A percentile compares a stretch with the other conserved stretches of the same genome.
phyloP scores from a whole-genome alignment of 2,329 filamentous ascomycete genomes.

The Colletotrichum tabaci region DNA sequence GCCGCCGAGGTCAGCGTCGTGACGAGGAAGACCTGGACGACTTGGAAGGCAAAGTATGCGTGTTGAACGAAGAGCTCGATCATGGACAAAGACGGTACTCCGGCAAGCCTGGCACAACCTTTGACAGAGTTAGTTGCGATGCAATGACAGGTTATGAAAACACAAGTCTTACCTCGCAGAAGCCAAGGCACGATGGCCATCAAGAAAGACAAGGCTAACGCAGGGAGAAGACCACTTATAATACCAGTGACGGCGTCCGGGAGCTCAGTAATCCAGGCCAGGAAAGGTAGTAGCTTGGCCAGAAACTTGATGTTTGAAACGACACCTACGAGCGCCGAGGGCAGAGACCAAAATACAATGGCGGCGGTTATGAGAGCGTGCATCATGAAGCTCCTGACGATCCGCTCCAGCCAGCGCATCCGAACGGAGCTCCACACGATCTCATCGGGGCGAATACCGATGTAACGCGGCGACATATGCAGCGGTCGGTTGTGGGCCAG shows the following conservation, averaged over 20 bases:
- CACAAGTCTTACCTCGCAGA: constrained; percentile 72
- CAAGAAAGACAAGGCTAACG: constrained; percentile 82
- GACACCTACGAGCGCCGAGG: constrained; percentile 83
- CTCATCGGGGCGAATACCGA: constrained; percentile 84
- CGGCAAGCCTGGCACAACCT: constrained; percentile 79
- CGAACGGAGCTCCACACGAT: constrained; percentile 88
- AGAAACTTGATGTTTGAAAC: constrained; percentile 88
- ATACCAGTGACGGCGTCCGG: constrained; percentile 80
- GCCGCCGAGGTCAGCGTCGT: constrained; percentile 84
- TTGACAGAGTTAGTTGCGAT: constrained; percentile 30
- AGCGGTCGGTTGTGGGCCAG: constrained; percentile 85
- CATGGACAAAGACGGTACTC: constrained; percentile 78
- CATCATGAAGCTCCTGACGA: constrained; percentile 77
- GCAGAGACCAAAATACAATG: constrained; percentile 88
- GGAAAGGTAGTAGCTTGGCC: constrained; percentile 74
- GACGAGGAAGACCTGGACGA: constrained; percentile 88
- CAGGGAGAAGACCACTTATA: constrained; percentile 86
- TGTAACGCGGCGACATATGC: constrained; percentile 88
- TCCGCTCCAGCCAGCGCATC: constrained; percentile 79
- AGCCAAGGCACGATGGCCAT: constrained; percentile 87
- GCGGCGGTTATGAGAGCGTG: constrained; percentile 78
- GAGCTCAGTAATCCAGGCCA: constrained; percentile 81
- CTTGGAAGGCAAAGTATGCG: constrained; percentile 85
- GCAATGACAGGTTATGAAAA: background rate
- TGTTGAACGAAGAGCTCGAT: constrained; percentile 85